phyloP scores from a whole-genome alignment of 2,329 filamentous ascomycete genomes.

The Epichloe typhina region DNA sequence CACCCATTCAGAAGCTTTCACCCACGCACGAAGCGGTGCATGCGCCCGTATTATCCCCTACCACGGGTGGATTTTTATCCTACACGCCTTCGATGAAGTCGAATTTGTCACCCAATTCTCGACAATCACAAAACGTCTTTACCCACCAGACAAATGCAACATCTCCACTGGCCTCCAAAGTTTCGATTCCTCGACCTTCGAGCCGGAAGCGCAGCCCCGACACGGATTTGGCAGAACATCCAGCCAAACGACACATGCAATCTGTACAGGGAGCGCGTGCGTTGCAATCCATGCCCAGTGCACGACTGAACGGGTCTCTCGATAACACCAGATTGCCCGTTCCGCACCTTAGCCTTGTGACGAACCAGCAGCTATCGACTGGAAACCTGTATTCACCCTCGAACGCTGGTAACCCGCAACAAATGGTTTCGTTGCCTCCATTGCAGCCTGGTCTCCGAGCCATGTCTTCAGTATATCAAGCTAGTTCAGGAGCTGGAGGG shows the following conservation, averaged over 20 bases:
- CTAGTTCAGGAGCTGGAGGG: constrained; percentile 26
- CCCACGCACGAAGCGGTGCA: constrained; percentile 24
- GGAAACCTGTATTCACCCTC: constrained; percentile 29
- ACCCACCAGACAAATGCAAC: constrained; percentile 25
- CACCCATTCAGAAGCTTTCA: constrained; percentile 29
- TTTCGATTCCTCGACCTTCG: constrained; percentile 25
- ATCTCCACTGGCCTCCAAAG: constrained; percentile 37
- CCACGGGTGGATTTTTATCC: constrained; percentile 20
- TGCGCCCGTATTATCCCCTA: constrained; percentile 40
- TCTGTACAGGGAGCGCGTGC: constrained; percentile 9
- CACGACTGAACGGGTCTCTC: constrained; percentile 10
- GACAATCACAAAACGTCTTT: constrained; percentile 25
- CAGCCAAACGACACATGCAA: constrained; percentile 35
- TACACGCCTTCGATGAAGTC: constrained; percentile 21
- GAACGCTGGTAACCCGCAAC: constrained; percentile 17
- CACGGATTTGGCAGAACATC: constrained; percentile 36
- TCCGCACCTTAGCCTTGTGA: constrained; percentile 57
- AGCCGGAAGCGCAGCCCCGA: constrained; percentile 40
- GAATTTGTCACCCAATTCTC: constrained; percentile 28
- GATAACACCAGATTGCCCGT: constrained; percentile 43
- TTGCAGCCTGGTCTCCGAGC: constrained; percentile 49
- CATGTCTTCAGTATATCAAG: constrained; percentile 65
- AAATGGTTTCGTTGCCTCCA: constrained; percentile 45
- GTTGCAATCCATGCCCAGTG: constrained; percentile 6
- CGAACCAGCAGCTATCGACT: constrained; percentile 26